Evolutionary conservation across 2,329 filamentous ascomycete genomes (phyloP).

Genomic region (Scytalidium lignicola): DNA sequence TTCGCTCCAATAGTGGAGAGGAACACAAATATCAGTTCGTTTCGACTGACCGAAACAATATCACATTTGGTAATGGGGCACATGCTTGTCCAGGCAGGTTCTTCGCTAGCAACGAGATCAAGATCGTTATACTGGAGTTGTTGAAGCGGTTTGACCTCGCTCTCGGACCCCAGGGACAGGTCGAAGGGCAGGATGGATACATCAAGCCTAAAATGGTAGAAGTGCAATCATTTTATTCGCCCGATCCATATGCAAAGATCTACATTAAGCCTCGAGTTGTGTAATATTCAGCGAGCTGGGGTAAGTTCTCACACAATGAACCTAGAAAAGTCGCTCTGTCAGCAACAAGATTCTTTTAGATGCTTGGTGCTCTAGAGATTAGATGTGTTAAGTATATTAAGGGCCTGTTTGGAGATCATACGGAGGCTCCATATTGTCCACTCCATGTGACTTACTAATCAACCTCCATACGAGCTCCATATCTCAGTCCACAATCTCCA

Average conservation of each 20-base stretch:
- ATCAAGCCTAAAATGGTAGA: background rate
- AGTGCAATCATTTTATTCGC: background rate
- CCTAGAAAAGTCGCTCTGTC: too few relatives aligned
- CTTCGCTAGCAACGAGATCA: slow-evolving; percentile 32
- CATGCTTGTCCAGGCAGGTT: slow-evolving; percentile 37
- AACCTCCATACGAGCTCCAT: too few relatives aligned
- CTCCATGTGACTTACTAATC: too few relatives aligned
- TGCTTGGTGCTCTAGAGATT: too few relatives aligned
- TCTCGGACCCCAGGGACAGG: slow-evolving; percentile 2
- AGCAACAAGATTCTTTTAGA: too few relatives aligned
- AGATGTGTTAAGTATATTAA: too few relatives aligned
- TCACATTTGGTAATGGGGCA: slow-evolving; percentile 32
- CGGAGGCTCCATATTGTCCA: too few relatives aligned
- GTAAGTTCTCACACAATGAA: too few relatives aligned
- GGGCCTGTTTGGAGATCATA: too few relatives aligned
- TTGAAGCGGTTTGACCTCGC: slow-evolving; percentile 15
- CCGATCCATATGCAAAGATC: slow-evolving; percentile 3
- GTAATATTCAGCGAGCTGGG: background rate
- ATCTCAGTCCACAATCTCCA: too few relatives aligned
- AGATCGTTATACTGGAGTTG: slow-evolving; percentile 21
- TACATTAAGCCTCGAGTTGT: slow-evolving; percentile 1
- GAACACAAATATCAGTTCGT: slow-evolving; percentile 9
- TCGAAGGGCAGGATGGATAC: background rate
- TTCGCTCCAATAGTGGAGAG: background rate
- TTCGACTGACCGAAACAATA: slow-evolving; percentile 21